Percentiles rank a stretch among this genome's conserved stretches.
Evolutionary conservation across 768 basidiomycete species (phyloP).

Genomic region (Xanthoconium purpureum): DNA sequence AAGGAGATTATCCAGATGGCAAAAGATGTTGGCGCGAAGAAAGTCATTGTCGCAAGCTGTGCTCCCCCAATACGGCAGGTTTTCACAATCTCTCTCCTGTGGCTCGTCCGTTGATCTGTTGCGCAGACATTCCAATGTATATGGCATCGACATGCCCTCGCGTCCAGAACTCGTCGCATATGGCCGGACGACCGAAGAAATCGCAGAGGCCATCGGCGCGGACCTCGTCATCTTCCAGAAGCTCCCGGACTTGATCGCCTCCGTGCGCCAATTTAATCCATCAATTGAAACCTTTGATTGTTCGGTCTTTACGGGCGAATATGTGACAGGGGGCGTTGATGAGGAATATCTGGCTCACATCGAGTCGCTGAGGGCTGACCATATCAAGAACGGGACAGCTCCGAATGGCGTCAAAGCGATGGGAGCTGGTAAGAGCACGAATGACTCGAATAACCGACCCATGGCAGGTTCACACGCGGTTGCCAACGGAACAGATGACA

Average conservation of each 20-base stretch:
- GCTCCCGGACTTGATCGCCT: conserved; percentile 79
- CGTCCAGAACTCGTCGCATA: conserved; percentile 90
- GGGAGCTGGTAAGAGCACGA: conserved; percentile 34
- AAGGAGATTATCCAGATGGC: conserved; percentile 99
- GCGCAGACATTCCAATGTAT: conserved; percentile 83
- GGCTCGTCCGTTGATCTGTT: conserved; percentile 1
- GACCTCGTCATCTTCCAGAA: conserved; percentile 97
- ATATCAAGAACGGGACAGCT: conserved; percentile 56
- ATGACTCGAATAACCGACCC: conserved; percentile 18
- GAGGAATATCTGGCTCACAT: conserved; percentile 74
- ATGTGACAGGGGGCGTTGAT: conserved; percentile 91
- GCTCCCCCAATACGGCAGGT: conserved; percentile 89
- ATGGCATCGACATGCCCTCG: conserved; percentile 99
- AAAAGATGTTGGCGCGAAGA: conserved; percentile 95
- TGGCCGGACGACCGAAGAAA: conserved; percentile 63
- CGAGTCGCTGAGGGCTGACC: conserved; percentile 79
- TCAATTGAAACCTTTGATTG: conserved; percentile 82
- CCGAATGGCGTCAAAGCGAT: conserved; percentile 31
- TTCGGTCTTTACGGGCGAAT: conserved; percentile 96
- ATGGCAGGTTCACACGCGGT: conserved; percentile 39
- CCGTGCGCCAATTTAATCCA: conserved; percentile 83
- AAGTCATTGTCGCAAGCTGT: conserved; percentile 94
- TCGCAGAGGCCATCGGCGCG: conserved; percentile 83
- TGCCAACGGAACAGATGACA: conserved; percentile 67
- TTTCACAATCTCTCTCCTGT: neutral